Evolutionary conservation across 306 rosid species (phyloP), one percentile per base, ranked within the genome.

Genomic region (Cucumis cinereus): DNA sequence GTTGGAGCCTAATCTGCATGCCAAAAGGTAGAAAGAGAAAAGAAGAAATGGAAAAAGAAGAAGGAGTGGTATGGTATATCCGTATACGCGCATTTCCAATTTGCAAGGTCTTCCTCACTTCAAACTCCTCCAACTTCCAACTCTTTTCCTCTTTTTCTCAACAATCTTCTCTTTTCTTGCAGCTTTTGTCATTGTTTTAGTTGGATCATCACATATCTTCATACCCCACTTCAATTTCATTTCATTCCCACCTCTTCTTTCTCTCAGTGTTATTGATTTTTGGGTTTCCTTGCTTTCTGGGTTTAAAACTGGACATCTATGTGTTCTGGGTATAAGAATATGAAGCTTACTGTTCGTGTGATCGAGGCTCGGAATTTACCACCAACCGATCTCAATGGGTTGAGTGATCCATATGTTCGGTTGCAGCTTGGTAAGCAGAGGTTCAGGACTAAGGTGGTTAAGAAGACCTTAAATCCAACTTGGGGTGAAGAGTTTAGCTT

Each of bases 401-500:
- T 82, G 6, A 80, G 84, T 82, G 94, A 91, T 81, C 84, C 93
- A 28, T 93, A 90, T 81, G 98, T 91, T 78, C 80, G 89, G 85
- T 56, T 91, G 76, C 88, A 89, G 83, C 77, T 91, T 76, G 98
- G 97, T 57, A 90, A 84, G 85, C 98, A 93, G 77, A 93, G 58
- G 87, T 83, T 72, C 71, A 88, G 73, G 82, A 91, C 96, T 74
- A 88, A 84, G 82, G 96, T 85, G 81, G 83, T 93, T 36, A 93
- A 87, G 92, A 95, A 95, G 84, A 81, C 81, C 74, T 55, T 83
- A 80, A 80, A 86, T 53, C 97, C 98, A 2, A 80, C 55, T n/a
- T 93, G 98, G 98, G 90, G 88, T 8, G 94, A 94, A 83, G 91
- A 94, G 69, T 94, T 91, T 24, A 14, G 79, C 35, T 89, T 94